Percentiles rank a stretch among this genome's conserved stretches.
Evolutionary conservation across 2,329 filamentous ascomycete species (phyloP).

Genomic region (Trichoderma sp.): DNA sequence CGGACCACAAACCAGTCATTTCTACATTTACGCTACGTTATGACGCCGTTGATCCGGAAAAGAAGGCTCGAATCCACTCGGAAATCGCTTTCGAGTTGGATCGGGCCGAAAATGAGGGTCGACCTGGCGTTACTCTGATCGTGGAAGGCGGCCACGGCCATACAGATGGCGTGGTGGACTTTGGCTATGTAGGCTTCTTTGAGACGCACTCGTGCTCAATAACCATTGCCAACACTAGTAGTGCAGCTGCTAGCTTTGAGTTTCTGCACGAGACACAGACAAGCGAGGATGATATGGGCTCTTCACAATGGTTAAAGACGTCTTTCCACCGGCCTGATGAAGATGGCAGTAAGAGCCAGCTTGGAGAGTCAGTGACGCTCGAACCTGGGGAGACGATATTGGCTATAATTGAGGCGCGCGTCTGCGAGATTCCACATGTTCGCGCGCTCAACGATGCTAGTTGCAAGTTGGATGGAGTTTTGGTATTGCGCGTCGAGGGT

Average conservation of each 20-base stretch:
- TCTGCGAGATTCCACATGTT: slow-evolving; percentile 65
- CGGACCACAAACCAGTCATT: slow-evolving; percentile 90
- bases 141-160: slow-evolving; percentile 59
- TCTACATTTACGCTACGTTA: slow-evolving; percentile 83
- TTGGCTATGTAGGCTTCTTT: slow-evolving; percentile 73
- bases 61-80: slow-evolving; percentile 80
- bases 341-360: slow-evolving; percentile 31
- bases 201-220: slow-evolving; percentile 65
- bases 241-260: slow-evolving; percentile 74
- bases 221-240: slow-evolving; percentile 90
- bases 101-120: slow-evolving; percentile 84
- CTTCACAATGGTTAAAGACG: slow-evolving; percentile 68
- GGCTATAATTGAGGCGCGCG: slow-evolving; percentile 66
- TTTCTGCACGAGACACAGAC: slow-evolving; percentile 68
- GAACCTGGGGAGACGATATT: slow-evolving; percentile 82
- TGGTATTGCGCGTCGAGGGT: slow-evolving; percentile 79
- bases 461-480: slow-evolving; percentile 73
- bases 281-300: slow-evolving; percentile 40
- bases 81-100: slow-evolving; percentile 89
- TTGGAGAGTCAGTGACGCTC: slow-evolving; percentile 62
- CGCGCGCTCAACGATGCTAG: slow-evolving; percentile 70
- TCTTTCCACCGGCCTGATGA: slow-evolving; percentile 55
- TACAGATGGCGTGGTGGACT: slow-evolving; percentile 65
- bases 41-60: slow-evolving; percentile 79
- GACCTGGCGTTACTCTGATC: slow-evolving; percentile 80